A percentile compares a stretch with the other conserved stretches of the same genome.
Conservation (phyloP, 192 early-diverging fungal species). For the Jimgerdemannia flammicorona region DNA sequence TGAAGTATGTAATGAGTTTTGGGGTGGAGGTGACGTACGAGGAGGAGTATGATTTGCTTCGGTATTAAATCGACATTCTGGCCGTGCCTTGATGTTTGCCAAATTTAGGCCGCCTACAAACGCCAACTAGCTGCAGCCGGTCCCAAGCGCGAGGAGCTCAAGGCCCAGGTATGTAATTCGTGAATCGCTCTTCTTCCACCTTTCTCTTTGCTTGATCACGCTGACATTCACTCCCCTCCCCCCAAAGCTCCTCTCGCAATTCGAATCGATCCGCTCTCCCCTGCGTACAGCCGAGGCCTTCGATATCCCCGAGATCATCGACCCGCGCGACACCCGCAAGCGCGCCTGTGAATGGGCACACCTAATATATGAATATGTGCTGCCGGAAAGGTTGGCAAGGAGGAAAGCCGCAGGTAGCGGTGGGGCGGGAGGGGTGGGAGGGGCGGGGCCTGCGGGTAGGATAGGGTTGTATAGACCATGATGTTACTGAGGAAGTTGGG, state of each 20-base stretch:
- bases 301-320: constrained; percentile 35
- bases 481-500: too few species aligned
- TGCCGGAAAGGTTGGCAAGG: constrained; percentile 19
- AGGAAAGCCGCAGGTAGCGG: background rate
- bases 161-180: constrained; percentile 7
- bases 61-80: background rate
- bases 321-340: constrained; percentile 30
- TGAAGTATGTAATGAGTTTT: background rate
- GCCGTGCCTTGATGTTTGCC: constrained; percentile 1
- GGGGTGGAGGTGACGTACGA: background rate
- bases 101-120: constrained; percentile 20
- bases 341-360: constrained; percentile 28
- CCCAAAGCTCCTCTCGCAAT: constrained; percentile 19
- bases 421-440: background rate
- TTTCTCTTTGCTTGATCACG: too few species aligned
- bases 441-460: too few species aligned
- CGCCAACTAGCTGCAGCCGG: constrained; percentile 30
- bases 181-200: background rate
- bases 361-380: constrained; percentile 29
- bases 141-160: constrained; percentile 22
- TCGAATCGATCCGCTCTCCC: constrained; percentile 30
- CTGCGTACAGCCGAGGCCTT: constrained; percentile 29
- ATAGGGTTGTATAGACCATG: too few species aligned
- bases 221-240: background rate
- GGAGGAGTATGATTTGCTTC: background rate